Conservation (phyloP, 768 basidiomycete genomes). For the Termitomyces titanicus region DNA sequence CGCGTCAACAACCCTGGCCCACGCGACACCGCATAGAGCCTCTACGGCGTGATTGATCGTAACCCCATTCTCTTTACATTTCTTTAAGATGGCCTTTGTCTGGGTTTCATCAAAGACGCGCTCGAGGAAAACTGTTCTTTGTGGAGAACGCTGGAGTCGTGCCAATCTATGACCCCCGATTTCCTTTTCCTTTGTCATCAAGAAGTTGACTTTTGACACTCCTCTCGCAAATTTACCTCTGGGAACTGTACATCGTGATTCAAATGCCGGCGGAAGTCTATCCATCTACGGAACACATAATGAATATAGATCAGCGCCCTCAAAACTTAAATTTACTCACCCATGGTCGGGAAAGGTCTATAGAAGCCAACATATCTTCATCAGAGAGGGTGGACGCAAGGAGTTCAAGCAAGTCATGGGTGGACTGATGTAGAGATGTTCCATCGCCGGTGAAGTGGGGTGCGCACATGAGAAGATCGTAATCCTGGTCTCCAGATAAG, state of each 20-base stretch:
- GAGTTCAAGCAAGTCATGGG: constrained; percentile 55
- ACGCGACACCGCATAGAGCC: constrained; percentile 56
- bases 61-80: constrained; percentile 55
- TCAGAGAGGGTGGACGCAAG: constrained; percentile 26
- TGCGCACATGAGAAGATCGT: constrained; percentile 53
- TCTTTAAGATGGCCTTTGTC: constrained; percentile 45
- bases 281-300: neutral
- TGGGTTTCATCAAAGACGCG: constrained; percentile 22
- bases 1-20: constrained; percentile 32
- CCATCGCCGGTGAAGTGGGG: constrained; percentile 70
- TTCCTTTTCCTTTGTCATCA: constrained; percentile 38
- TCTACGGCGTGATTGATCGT: constrained; percentile 60
- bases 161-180: constrained; percentile 58
- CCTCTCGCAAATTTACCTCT: constrained; percentile 23
- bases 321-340: constrained; percentile 1
- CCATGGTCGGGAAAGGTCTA: constrained; percentile 18
- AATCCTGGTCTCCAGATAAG: constrained; percentile 9
- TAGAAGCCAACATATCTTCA: constrained; percentile 14
- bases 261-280: constrained; percentile 24
- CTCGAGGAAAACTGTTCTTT: constrained; percentile 30
- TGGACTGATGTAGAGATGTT: constrained; percentile 60
- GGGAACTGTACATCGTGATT: constrained; percentile 21
- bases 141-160: constrained; percentile 32
- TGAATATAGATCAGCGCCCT: neutral
- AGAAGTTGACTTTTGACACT: constrained; percentile 46